These are phyloP conservation scores for Tetrahymena malaccensis DNA, from an alignment of 73 alveolate species.

Conservation along the genomic window DNA sequence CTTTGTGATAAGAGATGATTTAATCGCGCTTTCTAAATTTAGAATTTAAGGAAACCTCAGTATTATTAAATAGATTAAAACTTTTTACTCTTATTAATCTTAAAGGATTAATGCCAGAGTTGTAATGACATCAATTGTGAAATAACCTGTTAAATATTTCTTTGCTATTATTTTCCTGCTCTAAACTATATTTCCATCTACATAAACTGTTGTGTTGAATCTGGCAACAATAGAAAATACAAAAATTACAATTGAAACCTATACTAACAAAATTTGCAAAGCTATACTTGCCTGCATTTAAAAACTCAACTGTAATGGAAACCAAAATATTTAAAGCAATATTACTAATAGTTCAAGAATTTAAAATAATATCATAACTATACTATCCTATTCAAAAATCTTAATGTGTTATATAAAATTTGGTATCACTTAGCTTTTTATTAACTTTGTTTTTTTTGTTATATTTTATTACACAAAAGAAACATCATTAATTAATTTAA, in stretches of 20 bases:
- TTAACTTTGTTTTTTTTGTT: not conserved
- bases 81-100: not conserved
- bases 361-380: not conserved
- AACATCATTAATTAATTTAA: not conserved
- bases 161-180: not conserved
- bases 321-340: not conserved
- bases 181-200: not conserved
- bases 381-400: not conserved
- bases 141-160: not conserved
- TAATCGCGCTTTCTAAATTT: not conserved
- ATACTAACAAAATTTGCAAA: not conserved
- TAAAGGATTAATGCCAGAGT: not conserved
- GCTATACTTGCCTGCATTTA: not conserved
- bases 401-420: not conserved
- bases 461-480: not conserved
- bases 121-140: not conserved
- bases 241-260: not conserved
- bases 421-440: not conserved
- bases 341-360: not conserved
- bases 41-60: not conserved
- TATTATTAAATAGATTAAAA: not conserved
- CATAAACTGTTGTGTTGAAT: not conserved
- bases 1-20: not conserved
- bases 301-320: not conserved
- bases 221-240: not conserved